phyloP scores from a whole-genome alignment of 768 basidiomycete species.

The Mycena albidolilacea region DNA sequence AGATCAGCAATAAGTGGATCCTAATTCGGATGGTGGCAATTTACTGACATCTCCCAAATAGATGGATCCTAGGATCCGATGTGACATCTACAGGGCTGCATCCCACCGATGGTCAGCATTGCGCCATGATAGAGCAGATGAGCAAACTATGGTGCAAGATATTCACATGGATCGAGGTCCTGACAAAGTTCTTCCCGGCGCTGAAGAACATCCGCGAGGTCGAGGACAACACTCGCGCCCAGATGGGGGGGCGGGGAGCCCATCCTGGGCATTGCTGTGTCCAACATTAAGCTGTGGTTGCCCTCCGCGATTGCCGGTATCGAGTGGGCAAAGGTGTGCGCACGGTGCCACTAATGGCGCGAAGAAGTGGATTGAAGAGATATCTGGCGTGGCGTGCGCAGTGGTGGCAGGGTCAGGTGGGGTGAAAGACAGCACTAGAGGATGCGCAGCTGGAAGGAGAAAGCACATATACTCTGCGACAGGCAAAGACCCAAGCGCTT shows the following conservation, averaged over 20 bases:
- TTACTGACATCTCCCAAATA: background rate
- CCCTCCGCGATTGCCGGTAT: conserved; percentile 43
- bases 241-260: no score
- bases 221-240: conserved; percentile 9
- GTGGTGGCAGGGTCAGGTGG: conserved; percentile 21
- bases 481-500: no score
- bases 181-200: conserved; percentile 8
- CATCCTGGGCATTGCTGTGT: background rate
- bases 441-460: conserved; percentile 13
- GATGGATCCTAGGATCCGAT: conserved; percentile 8
- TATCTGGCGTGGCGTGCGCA: conserved; percentile 40
- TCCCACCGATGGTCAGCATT: conserved; percentile 21
- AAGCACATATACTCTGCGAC: conserved; percentile 16
- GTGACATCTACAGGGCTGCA: conserved; percentile 18
- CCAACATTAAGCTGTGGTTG: conserved; percentile 39
- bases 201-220: background rate
- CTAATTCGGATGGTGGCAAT: no score
- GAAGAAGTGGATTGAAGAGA: conserved; percentile 41
- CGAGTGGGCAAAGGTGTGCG: conserved; percentile 43
- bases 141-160: conserved; percentile 27
- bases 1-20: conserved; percentile 32
- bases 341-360: conserved; percentile 34
- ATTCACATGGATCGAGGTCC: background rate
- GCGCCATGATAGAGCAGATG: conserved; percentile 32
- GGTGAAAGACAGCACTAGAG: background rate